phyloP scores from a whole-genome alignment of 1,284 basidiomycete species.

The Tilletia indica region DNA sequence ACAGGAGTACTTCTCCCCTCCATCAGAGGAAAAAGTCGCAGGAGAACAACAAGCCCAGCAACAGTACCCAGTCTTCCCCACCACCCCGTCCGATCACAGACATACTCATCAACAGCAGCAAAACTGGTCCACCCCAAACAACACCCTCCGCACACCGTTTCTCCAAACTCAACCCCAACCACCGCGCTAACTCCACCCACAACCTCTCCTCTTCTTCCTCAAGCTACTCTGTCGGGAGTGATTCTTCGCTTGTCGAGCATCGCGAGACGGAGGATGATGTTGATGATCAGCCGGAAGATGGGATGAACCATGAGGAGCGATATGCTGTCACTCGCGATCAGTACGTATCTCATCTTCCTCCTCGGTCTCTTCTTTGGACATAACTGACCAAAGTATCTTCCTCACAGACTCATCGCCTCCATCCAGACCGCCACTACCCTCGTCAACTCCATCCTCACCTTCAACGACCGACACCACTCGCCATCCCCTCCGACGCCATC shows the following conservation, averaged over 20 bases:
- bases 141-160: slow-evolving; percentile 8
- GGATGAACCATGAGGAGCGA: slow-evolving; percentile 8
- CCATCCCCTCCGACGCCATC: slow-evolving; percentile 9
- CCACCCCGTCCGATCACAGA: slow-evolving; percentile 9
- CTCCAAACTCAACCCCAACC: slow-evolving; percentile 9
- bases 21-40: too few species aligned
- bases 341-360: background rate
- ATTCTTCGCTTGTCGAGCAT: background rate
- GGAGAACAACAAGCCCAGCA: background rate
- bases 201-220: background rate
- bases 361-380: too few species aligned
- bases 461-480: slow-evolving; percentile 17
- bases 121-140: background rate
- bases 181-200: background rate
- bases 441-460: slow-evolving; percentile 13
- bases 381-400: background rate
- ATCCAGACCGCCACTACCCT: slow-evolving; percentile 1
- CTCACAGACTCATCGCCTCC: slow-evolving; percentile 13
- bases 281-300: background rate
- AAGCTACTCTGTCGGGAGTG: background rate
- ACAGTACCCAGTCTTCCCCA: background rate
- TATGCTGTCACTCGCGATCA: slow-evolving; percentile 5
- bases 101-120: background rate
- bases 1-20: too few species aligned
- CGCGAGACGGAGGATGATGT: background rate